Evolutionary conservation across 108 stramenopile genomes (phyloP), one percentile per base, ranked within the genome.

Genomic region (Nitzschia sp.): DNA sequence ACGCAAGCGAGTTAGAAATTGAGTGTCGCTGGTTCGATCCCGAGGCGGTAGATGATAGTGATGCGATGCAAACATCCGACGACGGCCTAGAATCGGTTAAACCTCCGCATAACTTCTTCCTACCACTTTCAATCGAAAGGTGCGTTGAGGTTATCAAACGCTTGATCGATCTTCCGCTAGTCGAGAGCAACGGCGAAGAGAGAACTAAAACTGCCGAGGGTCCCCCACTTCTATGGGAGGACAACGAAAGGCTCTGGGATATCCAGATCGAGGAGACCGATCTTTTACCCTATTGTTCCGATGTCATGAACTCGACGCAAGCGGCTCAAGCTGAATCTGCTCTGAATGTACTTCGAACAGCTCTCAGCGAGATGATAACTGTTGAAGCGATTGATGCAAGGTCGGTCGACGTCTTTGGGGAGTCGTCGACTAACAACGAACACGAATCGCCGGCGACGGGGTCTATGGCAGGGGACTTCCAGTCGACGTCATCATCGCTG

Each of bases 241-340:
- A 65, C 35, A 53, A 62, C 26, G 25, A 58, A 45, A 33, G 60
- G 36, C 71, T 58, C 2, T 78, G 70, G 62, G 54, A 58, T 2
- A 63, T 64, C 11, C 48, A 64, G 2, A 59, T 68, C 36, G 73
- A 71, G 30, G 60, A 84, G 21, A 46, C 85, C 27, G 82, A 90
- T 62, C 57, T 93, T 16, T 71, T 77, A 17, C 45, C 69, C 9
- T 83, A 79, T 60, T 80, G 80, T 29, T 41, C 45, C 34, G 74
- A 83, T 28, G 47, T 87, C 2, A 76, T 83, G 52, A 32, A 79
- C 22, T 65, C 79, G 34, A 78, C 79, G 11, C 77, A 66, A 30
- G 27, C 13, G 48, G 59, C 68, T 23, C 88, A 89, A 70, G 77
- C 80, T 1, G 73, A 70, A 35, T 79, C 85, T 65, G 84, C 86